Percentiles rank a stretch among this genome's conserved stretches.
Conservation (phyloP, 202 grass and related monocot genomes). For the Alloteropsis angusta region DNA sequence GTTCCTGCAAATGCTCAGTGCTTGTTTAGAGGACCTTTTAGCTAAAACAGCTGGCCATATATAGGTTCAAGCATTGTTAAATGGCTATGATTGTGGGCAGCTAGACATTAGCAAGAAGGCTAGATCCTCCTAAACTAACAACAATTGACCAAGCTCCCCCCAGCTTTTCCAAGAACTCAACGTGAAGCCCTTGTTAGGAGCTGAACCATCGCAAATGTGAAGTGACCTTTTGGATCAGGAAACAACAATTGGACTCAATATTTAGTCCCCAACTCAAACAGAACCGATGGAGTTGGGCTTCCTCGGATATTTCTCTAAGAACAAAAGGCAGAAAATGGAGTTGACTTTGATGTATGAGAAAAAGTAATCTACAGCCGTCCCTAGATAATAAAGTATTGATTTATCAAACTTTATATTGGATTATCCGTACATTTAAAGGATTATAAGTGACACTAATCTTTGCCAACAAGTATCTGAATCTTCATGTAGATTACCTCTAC, state of each 20-base stretch:
- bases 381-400: constrained; percentile 10
- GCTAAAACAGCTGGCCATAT: neutral
- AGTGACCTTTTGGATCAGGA: constrained; percentile 21
- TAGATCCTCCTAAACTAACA: neutral
- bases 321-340: constrained; percentile 2
- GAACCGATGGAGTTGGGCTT: constrained; percentile 15
- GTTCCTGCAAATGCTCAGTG: neutral
- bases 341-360: constrained; percentile 27
- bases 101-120: neutral
- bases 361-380: constrained; percentile 1
- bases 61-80: neutral
- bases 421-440: neutral
- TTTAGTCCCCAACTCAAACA: constrained; percentile 6
- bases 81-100: neutral
- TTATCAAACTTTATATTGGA: neutral
- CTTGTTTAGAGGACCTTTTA: neutral
- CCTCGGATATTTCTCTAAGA: constrained; percentile 16
- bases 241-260: constrained; percentile 6
- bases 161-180: constrained; percentile 10
- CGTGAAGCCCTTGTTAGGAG: constrained; percentile 20
- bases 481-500: too few species aligned
- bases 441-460: constrained; percentile 8
- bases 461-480: too few species aligned
- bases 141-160: neutral
- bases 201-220: constrained; percentile 9